Percentiles rank a stretch among this genome's conserved stretches.
Evolutionary conservation across 176 grass and related monocot species (phyloP).

Genomic region (Triticum turgidum): DNA sequence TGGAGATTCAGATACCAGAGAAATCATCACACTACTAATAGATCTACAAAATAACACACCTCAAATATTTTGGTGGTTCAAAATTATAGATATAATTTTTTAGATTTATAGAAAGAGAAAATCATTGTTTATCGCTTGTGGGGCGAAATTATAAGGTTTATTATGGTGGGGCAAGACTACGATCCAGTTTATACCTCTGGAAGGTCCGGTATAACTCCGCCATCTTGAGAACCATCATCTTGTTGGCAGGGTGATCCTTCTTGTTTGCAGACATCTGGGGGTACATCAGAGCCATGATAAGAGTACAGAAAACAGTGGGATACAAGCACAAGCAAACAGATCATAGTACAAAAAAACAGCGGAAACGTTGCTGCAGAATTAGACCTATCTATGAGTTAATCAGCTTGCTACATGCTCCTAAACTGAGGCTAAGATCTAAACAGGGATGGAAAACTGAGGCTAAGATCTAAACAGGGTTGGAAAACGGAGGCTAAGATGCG

Average conservation of each 20-base stretch:
- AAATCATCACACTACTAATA: too few relatives aligned
- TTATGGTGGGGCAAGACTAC: too few relatives aligned
- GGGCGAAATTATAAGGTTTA: too few relatives aligned
- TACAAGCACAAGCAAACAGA: neutral
- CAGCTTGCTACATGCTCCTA: neutral
- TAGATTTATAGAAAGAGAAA: too few relatives aligned
- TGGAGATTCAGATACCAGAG: too few relatives aligned
- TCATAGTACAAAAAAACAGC: too few relatives aligned
- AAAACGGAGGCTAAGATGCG: neutral
- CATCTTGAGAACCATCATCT: neutral
- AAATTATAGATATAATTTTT: too few relatives aligned
- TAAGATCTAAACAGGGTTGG: neutral
- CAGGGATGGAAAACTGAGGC: neutral
- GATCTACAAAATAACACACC: too few relatives aligned
- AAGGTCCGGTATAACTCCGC: neutral
- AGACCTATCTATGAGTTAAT: neutral
- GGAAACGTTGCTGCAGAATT: neutral
- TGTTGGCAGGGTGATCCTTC: neutral
- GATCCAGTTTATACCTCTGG: neutral
- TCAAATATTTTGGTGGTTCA: too few relatives aligned
- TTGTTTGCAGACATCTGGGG: neutral
- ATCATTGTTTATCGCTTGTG: too few relatives aligned
- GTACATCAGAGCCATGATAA: neutral
- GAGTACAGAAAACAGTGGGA: neutral
- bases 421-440: neutral